phyloP scores from a whole-genome alignment of 2,329 filamentous ascomycete species.

The Endocalyx cinctus region DNA sequence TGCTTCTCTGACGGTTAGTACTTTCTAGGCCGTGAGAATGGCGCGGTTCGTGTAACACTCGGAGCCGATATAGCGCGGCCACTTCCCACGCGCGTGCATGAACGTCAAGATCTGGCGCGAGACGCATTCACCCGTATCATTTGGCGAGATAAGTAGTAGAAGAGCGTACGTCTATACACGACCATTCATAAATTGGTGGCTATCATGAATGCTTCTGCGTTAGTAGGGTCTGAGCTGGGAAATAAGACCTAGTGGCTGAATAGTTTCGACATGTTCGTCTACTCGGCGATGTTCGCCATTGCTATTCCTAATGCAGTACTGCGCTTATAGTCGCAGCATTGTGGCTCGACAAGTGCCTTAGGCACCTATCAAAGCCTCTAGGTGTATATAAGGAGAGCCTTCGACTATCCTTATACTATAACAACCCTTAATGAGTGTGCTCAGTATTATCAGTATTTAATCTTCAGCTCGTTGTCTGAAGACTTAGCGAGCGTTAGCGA shows the following conservation, averaged over 20 bases:
- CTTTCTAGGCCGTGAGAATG: slow-evolving; percentile 9
- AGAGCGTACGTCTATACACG: slow-evolving; percentile 4
- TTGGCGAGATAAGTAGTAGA: slow-evolving; percentile 8
- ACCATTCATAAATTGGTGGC: slow-evolving; percentile 10
- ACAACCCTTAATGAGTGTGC: no score
- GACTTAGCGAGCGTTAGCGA: no score
- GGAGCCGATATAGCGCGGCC: slow-evolving; percentile 10
- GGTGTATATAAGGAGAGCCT: no score
- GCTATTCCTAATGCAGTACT: no score
- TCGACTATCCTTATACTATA: no score
- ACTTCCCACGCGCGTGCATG: slow-evolving; percentile 6
- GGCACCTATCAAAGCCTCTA: no score
- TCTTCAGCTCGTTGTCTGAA: no score
- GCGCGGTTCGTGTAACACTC: slow-evolving; percentile 6
- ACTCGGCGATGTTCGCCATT: no score
- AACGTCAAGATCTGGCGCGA: slow-evolving; percentile 5
- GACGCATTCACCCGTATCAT: slow-evolving; percentile 4
- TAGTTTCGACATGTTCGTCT: slow-evolving; percentile 6
- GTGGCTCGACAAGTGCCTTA: no score
- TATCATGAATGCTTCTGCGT: slow-evolving; percentile 5
- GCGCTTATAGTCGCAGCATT: no score
- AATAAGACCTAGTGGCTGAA: slow-evolving; percentile 8
- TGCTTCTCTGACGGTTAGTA: slow-evolving; percentile 8
- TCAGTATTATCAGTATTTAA: no score
- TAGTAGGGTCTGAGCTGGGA: slow-evolving; percentile 9